phyloP scores from a whole-genome alignment of 2,329 filamentous ascomycete species.

The Westerdykella aurantiaca region DNA sequence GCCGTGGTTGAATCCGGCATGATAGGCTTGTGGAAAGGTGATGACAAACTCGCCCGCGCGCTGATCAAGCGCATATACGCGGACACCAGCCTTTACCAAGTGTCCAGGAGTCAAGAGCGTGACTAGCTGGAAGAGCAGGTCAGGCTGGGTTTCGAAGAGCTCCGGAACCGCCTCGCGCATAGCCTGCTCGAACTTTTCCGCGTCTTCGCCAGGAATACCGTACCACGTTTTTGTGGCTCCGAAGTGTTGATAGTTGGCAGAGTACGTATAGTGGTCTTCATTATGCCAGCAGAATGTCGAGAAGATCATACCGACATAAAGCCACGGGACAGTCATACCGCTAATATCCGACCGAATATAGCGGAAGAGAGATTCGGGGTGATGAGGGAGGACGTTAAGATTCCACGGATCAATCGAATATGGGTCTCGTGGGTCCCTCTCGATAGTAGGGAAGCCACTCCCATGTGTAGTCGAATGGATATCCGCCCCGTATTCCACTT shows the following conservation, averaged over 20 bases:
- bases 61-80: conserved; percentile 93
- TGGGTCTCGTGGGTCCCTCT: conserved; percentile 78
- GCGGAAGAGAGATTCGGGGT: conserved; percentile 86
- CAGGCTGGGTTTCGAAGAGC: conserved; percentile 92
- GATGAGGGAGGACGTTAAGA: conserved; percentile 82
- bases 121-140: conserved; percentile 94
- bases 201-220: conserved; percentile 88
- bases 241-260: conserved; percentile 96
- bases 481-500: conserved; percentile 96
- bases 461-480: conserved; percentile 98
- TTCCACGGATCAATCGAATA: conserved; percentile 95
- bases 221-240: conserved; percentile 99
- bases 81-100: conserved; percentile 83
- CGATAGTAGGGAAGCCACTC: conserved; percentile 91
- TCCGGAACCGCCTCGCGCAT: conserved; percentile 96
- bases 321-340: conserved; percentile 98
- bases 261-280: conserved; percentile 96
- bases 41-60: conserved; percentile 92
- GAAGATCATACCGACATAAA: conserved; percentile 99
- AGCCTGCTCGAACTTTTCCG: conserved; percentile 88
- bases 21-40: conserved; percentile 94
- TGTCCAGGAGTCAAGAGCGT: conserved; percentile 91
- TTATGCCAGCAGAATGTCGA: conserved; percentile 99
- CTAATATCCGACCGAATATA: conserved; percentile 98
- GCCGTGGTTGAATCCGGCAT: conserved; percentile 94